phyloP scores from a whole-genome alignment of 2,329 filamentous ascomycete genomes.

The Penicillium verrucosum region DNA sequence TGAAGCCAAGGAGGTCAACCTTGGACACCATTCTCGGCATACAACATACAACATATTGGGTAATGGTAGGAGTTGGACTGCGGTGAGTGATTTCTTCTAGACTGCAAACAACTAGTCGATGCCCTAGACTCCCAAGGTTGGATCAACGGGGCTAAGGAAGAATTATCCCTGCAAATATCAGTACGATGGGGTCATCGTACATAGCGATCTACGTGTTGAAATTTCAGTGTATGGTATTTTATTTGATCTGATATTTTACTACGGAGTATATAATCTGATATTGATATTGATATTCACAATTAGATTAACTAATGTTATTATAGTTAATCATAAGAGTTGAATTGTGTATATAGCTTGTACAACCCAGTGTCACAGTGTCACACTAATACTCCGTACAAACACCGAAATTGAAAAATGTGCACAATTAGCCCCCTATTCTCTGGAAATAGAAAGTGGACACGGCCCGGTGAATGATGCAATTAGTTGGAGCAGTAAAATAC shows the following conservation, averaged over 20 bases:
- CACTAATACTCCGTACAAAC: neutral
- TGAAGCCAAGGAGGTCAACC: neutral
- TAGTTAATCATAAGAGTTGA: too few relatives aligned
- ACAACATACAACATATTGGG: constrained; percentile 9
- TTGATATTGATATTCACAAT: neutral
- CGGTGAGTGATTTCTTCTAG: constrained; percentile 9
- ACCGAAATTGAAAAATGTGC: neutral
- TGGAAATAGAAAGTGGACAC: constrained; percentile 10
- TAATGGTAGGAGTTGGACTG: neutral
- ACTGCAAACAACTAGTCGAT: neutral
- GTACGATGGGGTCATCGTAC: constrained; percentile 20
- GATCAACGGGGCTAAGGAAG: constrained; percentile 13
- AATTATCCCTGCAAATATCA: constrained; percentile 19
- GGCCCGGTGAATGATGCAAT: constrained; percentile 10
- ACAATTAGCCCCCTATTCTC: neutral
- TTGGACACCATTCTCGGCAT: constrained; percentile 2
- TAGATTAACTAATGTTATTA: too few relatives aligned
- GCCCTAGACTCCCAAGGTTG: constrained; percentile 14
- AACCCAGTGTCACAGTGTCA: too few relatives aligned
- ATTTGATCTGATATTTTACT: neutral
- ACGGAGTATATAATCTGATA: neutral
- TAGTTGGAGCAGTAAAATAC: constrained; percentile 3
- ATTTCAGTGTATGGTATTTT: constrained; percentile 1
- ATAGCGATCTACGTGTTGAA: constrained; percentile 12
- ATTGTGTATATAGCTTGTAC: too few relatives aligned